A percentile compares a stretch with the other conserved stretches of the same genome.
Conservation (phyloP, 2,329 filamentous ascomycete genomes). For the Pseudogymnoascus sp. region DNA sequence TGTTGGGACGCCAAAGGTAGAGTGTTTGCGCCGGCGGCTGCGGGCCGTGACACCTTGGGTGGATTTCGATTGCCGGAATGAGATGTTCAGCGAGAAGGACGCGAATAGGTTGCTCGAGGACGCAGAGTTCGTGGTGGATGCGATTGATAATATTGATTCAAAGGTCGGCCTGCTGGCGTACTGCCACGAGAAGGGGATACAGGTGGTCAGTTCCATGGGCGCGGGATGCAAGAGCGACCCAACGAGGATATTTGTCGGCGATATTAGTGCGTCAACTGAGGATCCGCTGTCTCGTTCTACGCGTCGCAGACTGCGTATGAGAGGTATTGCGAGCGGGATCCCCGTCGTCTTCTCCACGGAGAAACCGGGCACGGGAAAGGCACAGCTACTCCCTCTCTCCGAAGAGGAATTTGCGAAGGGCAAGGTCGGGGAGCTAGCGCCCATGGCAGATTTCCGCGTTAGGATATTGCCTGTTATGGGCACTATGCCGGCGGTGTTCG, state of each 20-base stretch:
- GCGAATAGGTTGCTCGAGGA: conserved; percentile 59
- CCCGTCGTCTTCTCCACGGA: conserved; percentile 90
- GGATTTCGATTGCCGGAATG: conserved; percentile 74
- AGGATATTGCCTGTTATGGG: conserved; percentile 91
- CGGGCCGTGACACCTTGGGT: conserved; percentile 89
- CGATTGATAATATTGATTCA: conserved; percentile 96
- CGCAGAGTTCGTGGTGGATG: conserved; percentile 88
- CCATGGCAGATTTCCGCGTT: conserved; percentile 85
- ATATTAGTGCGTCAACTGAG: conserved; percentile 81
- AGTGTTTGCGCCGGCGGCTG: conserved; percentile 69
- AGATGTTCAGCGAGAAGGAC: conserved; percentile 65
- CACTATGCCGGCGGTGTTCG: conserved; percentile 96
- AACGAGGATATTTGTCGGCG: conserved; percentile 79
- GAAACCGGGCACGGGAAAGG: conserved; percentile 82
- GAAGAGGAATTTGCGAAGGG: conserved; percentile 87
- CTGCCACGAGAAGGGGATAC: conserved; percentile 68
- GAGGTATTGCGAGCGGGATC: conserved; percentile 75
- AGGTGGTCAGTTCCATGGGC: conserved; percentile 91
- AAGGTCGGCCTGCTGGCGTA: conserved; percentile 88
- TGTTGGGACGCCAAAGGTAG: conserved; percentile 86
- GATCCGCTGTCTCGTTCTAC: conserved; percentile 83
- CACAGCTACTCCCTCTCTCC: conserved; percentile 73
- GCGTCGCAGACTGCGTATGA: conserved; percentile 61
- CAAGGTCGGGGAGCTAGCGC: conserved; percentile 74
- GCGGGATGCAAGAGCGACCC: conserved; percentile 86